Percentiles rank a stretch among this genome's conserved stretches.
Evolutionary conservation across 2,329 filamentous ascomycete genomes (phyloP).

Genomic region (Colletotrichum sp.): DNA sequence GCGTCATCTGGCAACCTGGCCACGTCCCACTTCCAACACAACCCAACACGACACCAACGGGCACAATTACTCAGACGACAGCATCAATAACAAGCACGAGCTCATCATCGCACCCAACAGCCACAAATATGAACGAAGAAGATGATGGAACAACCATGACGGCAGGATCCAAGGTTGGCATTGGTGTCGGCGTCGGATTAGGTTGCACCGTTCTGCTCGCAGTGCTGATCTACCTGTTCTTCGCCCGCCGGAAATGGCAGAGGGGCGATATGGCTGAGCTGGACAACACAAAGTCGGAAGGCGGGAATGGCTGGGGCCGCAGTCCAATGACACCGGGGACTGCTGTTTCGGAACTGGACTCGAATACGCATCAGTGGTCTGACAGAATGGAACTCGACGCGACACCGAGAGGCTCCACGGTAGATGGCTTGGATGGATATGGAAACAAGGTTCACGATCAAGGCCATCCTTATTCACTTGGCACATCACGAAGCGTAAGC

Average conservation of each 20-base stretch:
- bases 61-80: neutral
- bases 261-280: neutral
- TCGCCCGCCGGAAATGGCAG: conserved; percentile 17
- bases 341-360: conserved; percentile 23
- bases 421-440: neutral
- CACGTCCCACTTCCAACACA: conserved; percentile 24
- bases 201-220: conserved; percentile 24
- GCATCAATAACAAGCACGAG: neutral
- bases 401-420: neutral
- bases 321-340: neutral
- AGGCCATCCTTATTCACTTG: neutral
- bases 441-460: neutral
- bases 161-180: conserved; percentile 27
- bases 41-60: neutral
- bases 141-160: conserved; percentile 18
- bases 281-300: neutral
- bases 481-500: neutral
- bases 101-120: neutral
- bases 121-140: neutral
- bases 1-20: conserved; percentile 29
- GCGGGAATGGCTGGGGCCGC: neutral
- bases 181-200: conserved; percentile 23
- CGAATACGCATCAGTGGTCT: conserved; percentile 25
- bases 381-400: conserved; percentile 23
- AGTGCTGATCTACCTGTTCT: conserved; percentile 23